Conservation (phyloP, 2,329 filamentous ascomycete genomes). For the Arthroderma sp. region DNA sequence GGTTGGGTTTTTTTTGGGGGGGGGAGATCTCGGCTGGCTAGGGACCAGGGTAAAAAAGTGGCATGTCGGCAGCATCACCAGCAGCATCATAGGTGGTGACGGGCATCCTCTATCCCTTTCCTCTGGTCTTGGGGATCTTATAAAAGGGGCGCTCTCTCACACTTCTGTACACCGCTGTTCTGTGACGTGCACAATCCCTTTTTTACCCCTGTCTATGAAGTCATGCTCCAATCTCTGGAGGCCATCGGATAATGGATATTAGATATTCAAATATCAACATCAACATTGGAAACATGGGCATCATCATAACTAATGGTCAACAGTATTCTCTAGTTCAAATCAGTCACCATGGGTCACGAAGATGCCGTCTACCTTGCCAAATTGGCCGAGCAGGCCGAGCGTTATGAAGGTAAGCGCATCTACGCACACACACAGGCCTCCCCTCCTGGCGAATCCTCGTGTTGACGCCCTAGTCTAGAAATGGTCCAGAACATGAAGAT, state of each 20-base stretch:
- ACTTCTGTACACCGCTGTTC: slow-evolving; percentile 1
- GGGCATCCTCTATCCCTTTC: not conserved
- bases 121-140: not conserved
- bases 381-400: slow-evolving; percentile 99
- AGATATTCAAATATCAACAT: not conserved
- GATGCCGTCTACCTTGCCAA: slow-evolving; percentile 99
- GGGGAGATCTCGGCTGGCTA: not conserved
- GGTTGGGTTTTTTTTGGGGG: not conserved
- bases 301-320: not conserved
- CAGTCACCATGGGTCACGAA: slow-evolving; percentile 89
- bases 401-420: slow-evolving; percentile 76
- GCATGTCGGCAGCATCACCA: not conserved
- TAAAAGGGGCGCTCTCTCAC: not conserved
- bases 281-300: not conserved
- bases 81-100: not conserved
- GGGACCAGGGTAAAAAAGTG: not conserved
- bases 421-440: not conserved
- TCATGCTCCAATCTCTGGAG: not conserved
- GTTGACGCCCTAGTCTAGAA: slow-evolving; percentile 45
- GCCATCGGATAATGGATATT: not conserved
- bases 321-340: slow-evolving; percentile 9
- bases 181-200: not conserved
- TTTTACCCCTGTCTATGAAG: not conserved
- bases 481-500: slow-evolving; percentile 99
- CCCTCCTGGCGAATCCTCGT: slow-evolving; percentile 5